Evolutionary conservation across 2,329 filamentous ascomycete genomes (phyloP), one percentile per base, ranked within the genome.

Genomic region (Colletotrichum sp.): DNA sequence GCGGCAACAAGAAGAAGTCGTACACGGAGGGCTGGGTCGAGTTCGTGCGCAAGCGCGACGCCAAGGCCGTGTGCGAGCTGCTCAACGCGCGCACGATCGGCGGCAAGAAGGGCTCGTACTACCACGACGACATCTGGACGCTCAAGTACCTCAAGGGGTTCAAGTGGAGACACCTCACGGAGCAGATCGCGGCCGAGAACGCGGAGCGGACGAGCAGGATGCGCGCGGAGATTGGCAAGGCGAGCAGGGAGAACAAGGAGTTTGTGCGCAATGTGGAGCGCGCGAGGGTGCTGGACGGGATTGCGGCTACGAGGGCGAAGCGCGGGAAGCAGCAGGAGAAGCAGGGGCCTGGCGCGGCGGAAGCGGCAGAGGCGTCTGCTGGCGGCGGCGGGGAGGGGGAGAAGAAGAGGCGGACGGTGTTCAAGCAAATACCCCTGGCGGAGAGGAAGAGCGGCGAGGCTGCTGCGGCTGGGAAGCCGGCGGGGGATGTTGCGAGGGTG

Each of bases 11-110:
- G 86, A 95, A 96, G 84, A 91, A 92, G 75, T 91, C 91, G n/a
- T 97, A 92, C 85, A 93, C 92, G 5, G 95, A 97, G 83, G 95
- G 95, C 61, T 97, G 95, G 95, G 92, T 97, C 32, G 95, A 97
- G 83, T 97, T 96, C 80, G 84, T 92, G 43, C 89, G 90, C 77
- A 97, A 97, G 84, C 89, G 89, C 77, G 92, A 96, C 77, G 95
- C 95, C 43, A 95, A 96, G 83, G 87, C 90, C n/a, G 93, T 91
- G 0, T 94, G 92, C 65, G 93, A 95, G 78, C 89, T 94, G 30
- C 87, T 97, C 65, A 97, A 97, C 81, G 93, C 94, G 56, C 91
- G 90, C 77, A 94, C 90, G 14, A 94, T 97, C 74, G 95, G 95
- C 66, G 95, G 95, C 30, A 96, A 96, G 86, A 97, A 97, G 86